Conservation (phyloP, 2,329 filamentous ascomycete genomes). For the Aureobasidium sp. region DNA sequence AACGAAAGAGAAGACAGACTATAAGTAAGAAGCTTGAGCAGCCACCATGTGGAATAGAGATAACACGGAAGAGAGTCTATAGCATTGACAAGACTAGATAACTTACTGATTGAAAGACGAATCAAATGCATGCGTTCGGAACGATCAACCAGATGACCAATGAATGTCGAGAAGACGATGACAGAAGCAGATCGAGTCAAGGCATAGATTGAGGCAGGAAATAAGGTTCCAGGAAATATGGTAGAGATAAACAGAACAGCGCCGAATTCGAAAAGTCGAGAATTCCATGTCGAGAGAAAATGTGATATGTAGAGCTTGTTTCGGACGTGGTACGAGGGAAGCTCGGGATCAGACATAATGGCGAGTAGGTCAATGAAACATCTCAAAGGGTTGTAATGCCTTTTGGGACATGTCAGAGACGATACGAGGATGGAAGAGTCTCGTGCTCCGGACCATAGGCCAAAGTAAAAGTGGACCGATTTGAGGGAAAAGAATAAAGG, state of each 20-base stretch:
- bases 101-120: constrained; percentile 31
- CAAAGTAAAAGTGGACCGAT: not conserved
- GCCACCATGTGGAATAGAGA: not conserved
- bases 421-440: not conserved
- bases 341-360: not conserved
- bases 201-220: constrained; percentile 64
- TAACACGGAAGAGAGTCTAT: not conserved
- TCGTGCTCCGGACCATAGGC: not conserved
- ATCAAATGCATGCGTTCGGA: constrained; percentile 35
- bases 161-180: constrained; percentile 49
- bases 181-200: constrained; percentile 52
- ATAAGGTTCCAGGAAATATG: constrained; percentile 48
- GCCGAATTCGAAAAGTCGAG: constrained; percentile 43
- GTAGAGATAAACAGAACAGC: constrained; percentile 42
- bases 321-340: not conserved
- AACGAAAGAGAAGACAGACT: not conserved
- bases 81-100: not conserved
- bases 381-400: not conserved
- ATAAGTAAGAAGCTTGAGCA: not conserved
- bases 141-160: constrained; percentile 55
- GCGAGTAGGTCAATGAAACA: not conserved
- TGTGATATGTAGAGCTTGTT: constrained; percentile 39
- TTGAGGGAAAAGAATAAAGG: not conserved
- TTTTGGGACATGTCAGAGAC: not conserved
- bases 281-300: constrained; percentile 44